phyloP scores from a whole-genome alignment of 2,329 filamentous ascomycete species.

The Triangularia setosa region DNA sequence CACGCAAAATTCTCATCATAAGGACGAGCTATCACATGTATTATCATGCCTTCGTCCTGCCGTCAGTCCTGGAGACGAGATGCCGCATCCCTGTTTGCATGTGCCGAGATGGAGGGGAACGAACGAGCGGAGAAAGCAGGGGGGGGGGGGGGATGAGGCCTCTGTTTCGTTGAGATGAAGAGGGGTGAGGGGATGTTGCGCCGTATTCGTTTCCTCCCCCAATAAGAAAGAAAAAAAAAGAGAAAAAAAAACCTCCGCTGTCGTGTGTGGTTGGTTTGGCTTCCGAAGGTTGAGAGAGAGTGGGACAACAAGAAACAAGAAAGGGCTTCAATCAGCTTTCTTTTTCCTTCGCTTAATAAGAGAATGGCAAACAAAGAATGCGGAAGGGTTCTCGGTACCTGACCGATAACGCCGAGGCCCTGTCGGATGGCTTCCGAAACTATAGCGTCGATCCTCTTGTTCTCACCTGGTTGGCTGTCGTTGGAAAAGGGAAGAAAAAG shows the following conservation, averaged over 20 bases:
- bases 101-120: not conserved
- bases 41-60: not conserved
- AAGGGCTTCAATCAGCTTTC: not conserved
- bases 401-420: slow-evolving; percentile 1
- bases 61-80: not conserved
- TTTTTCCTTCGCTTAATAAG: not conserved
- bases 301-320: not conserved
- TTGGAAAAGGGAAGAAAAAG: not conserved
- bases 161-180: slow-evolving; percentile 7
- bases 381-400: not conserved
- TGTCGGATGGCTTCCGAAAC: slow-evolving; percentile 20
- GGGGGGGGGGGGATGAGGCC: slow-evolving; percentile 2
- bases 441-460: slow-evolving; percentile 8
- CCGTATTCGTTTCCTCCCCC: slow-evolving; percentile 2
- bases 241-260: not conserved
- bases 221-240: too few relatives aligned
- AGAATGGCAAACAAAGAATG: not conserved
- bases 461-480: not conserved
- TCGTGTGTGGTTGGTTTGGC: not conserved
- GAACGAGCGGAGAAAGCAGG: not conserved
- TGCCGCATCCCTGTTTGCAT: not conserved
- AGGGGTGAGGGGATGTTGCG: not conserved
- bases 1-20: not conserved
- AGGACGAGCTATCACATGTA: slow-evolving; percentile 4
- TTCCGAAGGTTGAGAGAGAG: slow-evolving; percentile 1